Base-by-base conservation (phyloP, 306 rosid genomes). In the Rubus parviflorus region DNA sequence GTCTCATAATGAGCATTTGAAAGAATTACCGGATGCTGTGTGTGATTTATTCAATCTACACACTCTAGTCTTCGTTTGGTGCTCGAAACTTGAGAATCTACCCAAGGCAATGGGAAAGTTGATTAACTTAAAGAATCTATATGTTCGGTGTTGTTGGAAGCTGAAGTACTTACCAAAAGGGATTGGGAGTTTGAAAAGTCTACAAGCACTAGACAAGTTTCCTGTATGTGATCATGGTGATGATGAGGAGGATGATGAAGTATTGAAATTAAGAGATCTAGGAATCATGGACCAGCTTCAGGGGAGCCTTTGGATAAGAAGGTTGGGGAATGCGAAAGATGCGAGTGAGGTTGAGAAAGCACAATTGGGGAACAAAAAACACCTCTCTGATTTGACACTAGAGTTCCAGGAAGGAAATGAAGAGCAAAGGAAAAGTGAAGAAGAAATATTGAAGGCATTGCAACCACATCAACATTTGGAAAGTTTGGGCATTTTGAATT, bases 111-210 rank as follows among this genome's bases (percentile, higher is more conserved):
- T 73, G 10, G 40, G 37, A 6, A 57, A 57, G 62, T 48, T 73
- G 19, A 30, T 22, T 7, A 73, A 41, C 15, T 40, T 73, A 42
- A 20, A n/a, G n/a, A 53, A 73, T 22, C 46, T 73, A 20, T 14
- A 45, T 43, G 51, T 74, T n/a, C 0, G 0, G 0, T 0, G 0
- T 43, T 0, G 6, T 3, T 0, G 0, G 0, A 0, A 1, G 17
- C 40, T 63, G 13, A 16, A 35, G 66, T 57, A 0, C 10, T 19
- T 53, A 17, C 65, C 68, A 8, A 57, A 41, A 57, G 52, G 48
- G 4, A 13, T 73, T 47, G 54, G 68, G 35, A 13, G 30, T 9
- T 57, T 73, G 47, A 42, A 35, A 22, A 14, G 23, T 25, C 23
- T 73, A 6, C 20, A 16, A n/a, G 30, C 15, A 20, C 41, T 73